These are phyloP conservation scores for Alternaria incomplexa DNA, from an alignment of 2,329 filamentous ascomycete genomes.

Conservation along the genomic window DNA sequence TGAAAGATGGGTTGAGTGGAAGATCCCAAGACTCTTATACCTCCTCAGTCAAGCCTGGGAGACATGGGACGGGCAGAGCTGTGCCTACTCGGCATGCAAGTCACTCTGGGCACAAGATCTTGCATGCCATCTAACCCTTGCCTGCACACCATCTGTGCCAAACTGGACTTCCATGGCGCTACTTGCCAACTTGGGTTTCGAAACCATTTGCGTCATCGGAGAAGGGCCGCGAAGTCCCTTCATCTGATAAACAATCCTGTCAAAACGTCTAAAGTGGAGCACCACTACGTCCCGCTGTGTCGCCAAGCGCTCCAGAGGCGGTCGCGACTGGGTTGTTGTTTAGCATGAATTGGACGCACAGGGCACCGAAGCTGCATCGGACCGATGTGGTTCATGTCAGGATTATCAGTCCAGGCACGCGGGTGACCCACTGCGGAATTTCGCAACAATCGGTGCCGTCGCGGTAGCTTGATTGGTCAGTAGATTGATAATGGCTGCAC, in stretches of 20 bases:
- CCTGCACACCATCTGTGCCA: constrained; percentile 1
- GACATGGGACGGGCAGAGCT: neutral
- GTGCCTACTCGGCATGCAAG: neutral
- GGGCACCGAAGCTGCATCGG: constrained; percentile 9
- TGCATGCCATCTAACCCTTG: constrained; percentile 2
- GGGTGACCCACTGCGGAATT: constrained; percentile 3
- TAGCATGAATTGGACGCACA: constrained; percentile 13
- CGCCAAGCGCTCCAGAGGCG: constrained; percentile 15
- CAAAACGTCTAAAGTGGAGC: constrained; percentile 6
- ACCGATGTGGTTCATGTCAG: constrained; percentile 14
- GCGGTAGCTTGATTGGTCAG: constrained; percentile 1
- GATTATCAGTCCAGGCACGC: constrained; percentile 8
- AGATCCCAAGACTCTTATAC: constrained; percentile 14
- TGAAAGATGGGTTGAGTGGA: neutral
- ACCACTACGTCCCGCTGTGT: constrained; percentile 5
- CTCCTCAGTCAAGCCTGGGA: neutral
- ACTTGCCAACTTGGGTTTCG: constrained; percentile 3
- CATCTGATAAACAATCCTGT: constrained; percentile 3
- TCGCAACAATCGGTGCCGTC: neutral
- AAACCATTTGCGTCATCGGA: constrained; percentile 13
- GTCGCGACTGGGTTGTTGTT: constrained; percentile 1
- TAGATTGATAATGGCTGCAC: neutral
- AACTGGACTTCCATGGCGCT: neutral
- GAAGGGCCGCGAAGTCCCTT: constrained; percentile 4
- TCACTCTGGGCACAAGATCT: neutral